A percentile compares a stretch with the other conserved stretches of the same genome.
These are phyloP conservation scores for Smallanthus sonchifolius DNA, from an alignment of 129 eudicot genomes.

Conservation along the genomic window DNA sequence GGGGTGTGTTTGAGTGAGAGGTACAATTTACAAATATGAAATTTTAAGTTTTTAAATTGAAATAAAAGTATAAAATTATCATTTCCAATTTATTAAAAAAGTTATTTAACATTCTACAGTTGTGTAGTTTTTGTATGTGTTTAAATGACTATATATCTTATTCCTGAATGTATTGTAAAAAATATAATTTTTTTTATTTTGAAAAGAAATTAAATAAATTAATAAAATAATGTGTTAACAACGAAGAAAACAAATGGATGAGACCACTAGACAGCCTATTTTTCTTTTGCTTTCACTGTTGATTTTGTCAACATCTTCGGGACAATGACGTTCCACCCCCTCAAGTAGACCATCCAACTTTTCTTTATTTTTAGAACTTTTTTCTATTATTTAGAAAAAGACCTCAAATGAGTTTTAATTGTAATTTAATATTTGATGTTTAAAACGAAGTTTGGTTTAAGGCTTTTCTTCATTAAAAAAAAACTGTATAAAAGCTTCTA, in stretches of 20 bases:
- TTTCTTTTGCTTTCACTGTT: constrained; percentile 17
- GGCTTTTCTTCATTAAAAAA: no score
- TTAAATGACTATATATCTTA: no score
- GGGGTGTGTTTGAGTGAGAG: no score
- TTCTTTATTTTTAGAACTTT: not conserved
- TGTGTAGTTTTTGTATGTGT: no score
- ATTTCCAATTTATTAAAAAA: no score
- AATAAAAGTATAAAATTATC: not conserved
- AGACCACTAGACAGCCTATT: constrained; percentile 16
- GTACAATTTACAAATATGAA: no score
- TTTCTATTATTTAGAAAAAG: not conserved
- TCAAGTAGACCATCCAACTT: constrained; percentile 7
- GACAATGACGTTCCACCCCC: constrained; percentile 15
- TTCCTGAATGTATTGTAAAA: no score
- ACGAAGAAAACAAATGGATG: constrained; percentile 13
- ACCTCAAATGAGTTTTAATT: not conserved
- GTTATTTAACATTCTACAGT: no score
- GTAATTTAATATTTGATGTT: no score
- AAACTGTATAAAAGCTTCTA: no score
- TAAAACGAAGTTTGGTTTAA: no score
- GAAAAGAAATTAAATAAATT: not conserved
- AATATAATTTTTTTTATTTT: no score
- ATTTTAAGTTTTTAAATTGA: not conserved
- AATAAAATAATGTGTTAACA: not conserved
- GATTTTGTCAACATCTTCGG: constrained; percentile 13